These are phyloP conservation scores for Cercophora sp. DNA, from an alignment of 495 filamentous ascomycete species.

Conservation along the genomic window DNA sequence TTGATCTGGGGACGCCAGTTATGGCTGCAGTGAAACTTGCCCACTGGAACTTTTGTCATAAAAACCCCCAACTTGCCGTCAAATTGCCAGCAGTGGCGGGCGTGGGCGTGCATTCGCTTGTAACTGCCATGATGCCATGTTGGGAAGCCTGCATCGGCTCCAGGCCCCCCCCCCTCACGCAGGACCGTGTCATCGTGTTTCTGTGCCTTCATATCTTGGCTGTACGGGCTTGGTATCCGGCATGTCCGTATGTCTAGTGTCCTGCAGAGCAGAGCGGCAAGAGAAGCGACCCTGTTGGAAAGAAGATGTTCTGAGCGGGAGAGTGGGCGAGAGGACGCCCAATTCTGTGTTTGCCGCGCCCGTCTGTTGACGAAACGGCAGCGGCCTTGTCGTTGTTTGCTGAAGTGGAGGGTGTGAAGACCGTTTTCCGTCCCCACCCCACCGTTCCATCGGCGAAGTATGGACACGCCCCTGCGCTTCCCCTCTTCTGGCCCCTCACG, in stretches of 20 bases:
- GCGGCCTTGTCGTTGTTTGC: too few relatives aligned
- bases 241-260: conserved; percentile 14
- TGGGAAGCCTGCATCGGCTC: conserved; percentile 18
- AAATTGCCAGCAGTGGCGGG: conserved; percentile 7
- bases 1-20: too few relatives aligned
- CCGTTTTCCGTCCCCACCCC: neutral
- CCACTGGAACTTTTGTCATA: conserved; percentile 23
- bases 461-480: too few relatives aligned
- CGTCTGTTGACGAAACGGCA: too few relatives aligned
- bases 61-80: conserved; percentile 20
- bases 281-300: conserved; percentile 1
- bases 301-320: too few relatives aligned
- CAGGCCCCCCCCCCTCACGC: conserved; percentile 5
- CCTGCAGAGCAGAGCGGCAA: conserved; percentile 15
- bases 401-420: too few relatives aligned
- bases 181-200: conserved; percentile 18
- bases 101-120: conserved; percentile 24
- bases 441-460: conserved; percentile 1
- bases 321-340: too few relatives aligned
- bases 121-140: conserved; percentile 15
- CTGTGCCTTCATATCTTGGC: conserved; percentile 10
- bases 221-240: conserved; percentile 27
- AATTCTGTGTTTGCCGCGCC: too few relatives aligned
- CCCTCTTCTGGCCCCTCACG: conserved; percentile 3
- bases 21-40: too few relatives aligned